A percentile compares a stretch with the other conserved stretches of the same genome.
Conservation (phyloP, 495 filamentous ascomycete species). For the Penicillium pancosmium region DNA sequence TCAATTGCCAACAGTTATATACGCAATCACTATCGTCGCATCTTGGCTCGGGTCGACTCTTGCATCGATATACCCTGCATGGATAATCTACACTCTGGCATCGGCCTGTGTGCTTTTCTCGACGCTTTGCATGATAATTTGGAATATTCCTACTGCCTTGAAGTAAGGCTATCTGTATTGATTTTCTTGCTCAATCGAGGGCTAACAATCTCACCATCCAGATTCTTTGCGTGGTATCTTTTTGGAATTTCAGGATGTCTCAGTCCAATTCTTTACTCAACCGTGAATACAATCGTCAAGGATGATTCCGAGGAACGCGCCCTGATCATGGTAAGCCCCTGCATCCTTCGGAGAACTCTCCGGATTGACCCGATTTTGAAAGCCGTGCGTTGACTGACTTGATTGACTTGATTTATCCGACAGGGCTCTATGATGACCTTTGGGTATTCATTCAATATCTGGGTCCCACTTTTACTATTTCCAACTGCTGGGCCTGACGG, state of each 20-base stretch:
- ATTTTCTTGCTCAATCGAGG: background rate
- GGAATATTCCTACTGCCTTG: conserved; percentile 44
- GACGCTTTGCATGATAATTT: conserved; percentile 47
- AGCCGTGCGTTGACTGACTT: conserved; percentile 7
- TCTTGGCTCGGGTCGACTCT: conserved; percentile 50
- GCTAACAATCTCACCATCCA: conserved; percentile 10
- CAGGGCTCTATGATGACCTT: conserved; percentile 55
- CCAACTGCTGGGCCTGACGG: conserved; percentile 46
- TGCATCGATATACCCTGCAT: conserved; percentile 49
- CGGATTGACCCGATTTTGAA: background rate
- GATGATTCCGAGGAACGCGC: conserved; percentile 51
- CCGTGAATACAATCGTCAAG: conserved; percentile 48
- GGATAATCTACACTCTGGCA: conserved; percentile 42
- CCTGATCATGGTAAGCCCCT: conserved; percentile 41
- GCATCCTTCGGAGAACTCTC: background rate
- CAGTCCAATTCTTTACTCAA: conserved; percentile 50
- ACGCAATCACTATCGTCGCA: conserved; percentile 45
- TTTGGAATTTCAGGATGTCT: conserved; percentile 43
- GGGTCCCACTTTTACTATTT: conserved; percentile 48
- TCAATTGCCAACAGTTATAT: conserved; percentile 46
- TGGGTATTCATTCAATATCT: conserved; percentile 52
- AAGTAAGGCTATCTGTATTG: conserved; percentile 30
- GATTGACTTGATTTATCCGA: conserved; percentile 5
- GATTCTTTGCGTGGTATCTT: conserved; percentile 51
- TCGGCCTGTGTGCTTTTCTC: conserved; percentile 40